Evolutionary conservation across 2,329 filamentous ascomycete species (phyloP).

Genomic region (Didymosphaeria variabile): DNA sequence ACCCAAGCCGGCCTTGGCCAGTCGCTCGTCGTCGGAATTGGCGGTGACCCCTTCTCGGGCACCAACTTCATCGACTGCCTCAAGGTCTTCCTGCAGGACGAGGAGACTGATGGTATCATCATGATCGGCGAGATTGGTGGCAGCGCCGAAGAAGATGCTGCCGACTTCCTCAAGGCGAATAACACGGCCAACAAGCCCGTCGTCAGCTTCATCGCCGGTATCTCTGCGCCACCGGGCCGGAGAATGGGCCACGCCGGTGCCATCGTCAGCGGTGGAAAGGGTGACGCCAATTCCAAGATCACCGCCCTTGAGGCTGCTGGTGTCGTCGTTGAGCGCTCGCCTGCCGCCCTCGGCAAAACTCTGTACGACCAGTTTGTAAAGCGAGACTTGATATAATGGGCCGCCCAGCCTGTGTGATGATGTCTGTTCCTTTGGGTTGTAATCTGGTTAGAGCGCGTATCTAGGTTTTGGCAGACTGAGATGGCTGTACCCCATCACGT

Average conservation of each 20-base stretch:
- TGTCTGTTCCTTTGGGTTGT: slow-evolving; percentile 30
- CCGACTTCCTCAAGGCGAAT: slow-evolving; percentile 91
- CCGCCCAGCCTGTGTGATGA: neutral
- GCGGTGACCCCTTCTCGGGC: slow-evolving; percentile 97
- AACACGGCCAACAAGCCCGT: slow-evolving; percentile 96
- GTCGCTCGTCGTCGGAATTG: slow-evolving; percentile 97
- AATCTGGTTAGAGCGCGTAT: slow-evolving; percentile 33
- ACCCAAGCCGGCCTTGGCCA: slow-evolving; percentile 96
- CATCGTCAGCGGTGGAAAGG: slow-evolving; percentile 97
- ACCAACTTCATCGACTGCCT: slow-evolving; percentile 99
- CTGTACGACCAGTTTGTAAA: slow-evolving; percentile 96
- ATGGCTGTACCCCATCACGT: slow-evolving; percentile 29
- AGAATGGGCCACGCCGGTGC: slow-evolving; percentile 99
- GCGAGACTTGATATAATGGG: slow-evolving; percentile 84
- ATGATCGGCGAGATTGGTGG: slow-evolving; percentile 99
- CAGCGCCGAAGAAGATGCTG: slow-evolving; percentile 95
- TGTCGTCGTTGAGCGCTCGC: slow-evolving; percentile 86
- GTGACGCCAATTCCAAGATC: slow-evolving; percentile 98
- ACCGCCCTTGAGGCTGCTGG: slow-evolving; percentile 89
- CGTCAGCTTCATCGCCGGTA: slow-evolving; percentile 97
- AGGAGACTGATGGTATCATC: slow-evolving; percentile 98
- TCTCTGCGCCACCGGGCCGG: slow-evolving; percentile 93
- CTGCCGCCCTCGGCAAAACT: slow-evolving; percentile 90
- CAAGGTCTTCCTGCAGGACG: slow-evolving; percentile 93
- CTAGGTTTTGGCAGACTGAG: slow-evolving; percentile 27